Percentiles rank a stretch among this genome's conserved stretches.
phyloP scores from a whole-genome alignment of 106 monocot species.

The Acanthochlamys bracteata region DNA sequence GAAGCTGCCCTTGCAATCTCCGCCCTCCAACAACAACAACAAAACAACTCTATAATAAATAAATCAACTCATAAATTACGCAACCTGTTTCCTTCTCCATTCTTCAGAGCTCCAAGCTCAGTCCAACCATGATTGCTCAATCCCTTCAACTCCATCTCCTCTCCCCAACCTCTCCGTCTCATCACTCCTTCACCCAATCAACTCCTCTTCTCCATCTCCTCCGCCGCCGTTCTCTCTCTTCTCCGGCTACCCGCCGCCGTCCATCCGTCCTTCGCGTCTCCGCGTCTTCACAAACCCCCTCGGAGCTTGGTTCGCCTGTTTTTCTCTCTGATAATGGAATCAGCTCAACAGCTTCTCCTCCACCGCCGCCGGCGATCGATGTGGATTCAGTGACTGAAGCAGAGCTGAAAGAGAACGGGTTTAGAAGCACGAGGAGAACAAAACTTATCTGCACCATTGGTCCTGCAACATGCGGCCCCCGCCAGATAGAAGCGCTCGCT shows the following conservation, averaged over 20 bases:
- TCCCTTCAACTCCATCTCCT: conserved; percentile 17
- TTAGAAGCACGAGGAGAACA: conserved; percentile 69
- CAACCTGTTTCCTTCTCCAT: background rate
- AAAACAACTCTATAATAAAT: no score
- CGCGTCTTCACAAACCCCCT: conserved; percentile 11
- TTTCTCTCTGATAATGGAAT: conserved; percentile 19
- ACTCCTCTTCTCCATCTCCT: background rate
- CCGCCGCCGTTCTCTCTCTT: background rate
- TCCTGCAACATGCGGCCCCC: conserved; percentile 65
- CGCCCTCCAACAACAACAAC: no score
- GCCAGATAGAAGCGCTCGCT: conserved; percentile 92
- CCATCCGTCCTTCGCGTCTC: background rate
- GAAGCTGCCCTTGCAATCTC: no score
- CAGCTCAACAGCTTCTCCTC: background rate
- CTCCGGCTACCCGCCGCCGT: conserved; percentile 11
- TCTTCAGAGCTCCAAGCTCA: background rate
- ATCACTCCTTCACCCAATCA: conserved; percentile 3
- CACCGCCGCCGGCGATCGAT: conserved; percentile 34
- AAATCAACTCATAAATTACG: no score
- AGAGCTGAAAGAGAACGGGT: conserved; percentile 96
- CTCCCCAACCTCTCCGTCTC: conserved; percentile 1
- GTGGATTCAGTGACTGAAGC: conserved; percentile 80
- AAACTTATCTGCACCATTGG: conserved; percentile 98
- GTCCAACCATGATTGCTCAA: conserved; percentile 12
- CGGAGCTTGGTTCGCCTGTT: conserved; percentile 3